These are phyloP conservation scores for Acacia acuminata DNA, from an alignment of 306 rosid species.

Conservation along the genomic window DNA sequence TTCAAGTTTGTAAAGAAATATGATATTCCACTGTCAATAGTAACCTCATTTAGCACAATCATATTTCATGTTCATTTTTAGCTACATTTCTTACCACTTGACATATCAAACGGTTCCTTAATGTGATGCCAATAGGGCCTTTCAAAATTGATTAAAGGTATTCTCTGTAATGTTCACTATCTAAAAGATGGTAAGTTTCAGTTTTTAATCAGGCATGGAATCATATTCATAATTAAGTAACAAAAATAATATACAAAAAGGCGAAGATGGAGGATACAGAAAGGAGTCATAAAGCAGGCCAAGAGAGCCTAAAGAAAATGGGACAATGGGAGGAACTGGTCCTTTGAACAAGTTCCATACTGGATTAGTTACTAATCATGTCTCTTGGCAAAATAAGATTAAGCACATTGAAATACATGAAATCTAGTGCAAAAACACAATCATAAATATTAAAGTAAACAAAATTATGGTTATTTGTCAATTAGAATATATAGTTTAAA, in stretches of 20 bases:
- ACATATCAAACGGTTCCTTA: constrained; percentile 85
- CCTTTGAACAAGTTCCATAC: constrained; percentile 75
- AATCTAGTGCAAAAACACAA: constrained; percentile 6
- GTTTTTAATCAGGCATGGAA: constrained; percentile 26
- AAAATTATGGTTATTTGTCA: background rate
- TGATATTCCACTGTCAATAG: constrained; percentile 94
- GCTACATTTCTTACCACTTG: constrained; percentile 83
- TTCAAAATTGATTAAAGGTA: constrained; percentile 73
- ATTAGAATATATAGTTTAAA: constrained; percentile 23
- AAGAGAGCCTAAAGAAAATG: constrained; percentile 90
- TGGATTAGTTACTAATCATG: background rate
- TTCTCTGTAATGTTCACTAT: constrained; percentile 79
- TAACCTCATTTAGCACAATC: constrained; percentile 91
- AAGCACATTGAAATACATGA: constrained; percentile 6
- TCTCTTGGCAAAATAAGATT: constrained; percentile 2
- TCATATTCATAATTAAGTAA: background rate
- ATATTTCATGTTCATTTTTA: constrained; percentile 71
- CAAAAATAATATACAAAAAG: constrained; percentile 22
- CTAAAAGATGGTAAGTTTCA: constrained; percentile 73
- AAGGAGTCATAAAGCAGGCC: constrained; percentile 85
- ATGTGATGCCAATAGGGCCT: constrained; percentile 88
- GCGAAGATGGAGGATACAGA: constrained; percentile 71
- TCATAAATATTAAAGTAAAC: background rate
- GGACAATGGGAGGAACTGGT: constrained; percentile 92
- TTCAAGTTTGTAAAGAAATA: too few species aligned